These are phyloP conservation scores for Penicillium parvum DNA, from an alignment of 495 filamentous ascomycete genomes.

Conservation along the genomic window DNA sequence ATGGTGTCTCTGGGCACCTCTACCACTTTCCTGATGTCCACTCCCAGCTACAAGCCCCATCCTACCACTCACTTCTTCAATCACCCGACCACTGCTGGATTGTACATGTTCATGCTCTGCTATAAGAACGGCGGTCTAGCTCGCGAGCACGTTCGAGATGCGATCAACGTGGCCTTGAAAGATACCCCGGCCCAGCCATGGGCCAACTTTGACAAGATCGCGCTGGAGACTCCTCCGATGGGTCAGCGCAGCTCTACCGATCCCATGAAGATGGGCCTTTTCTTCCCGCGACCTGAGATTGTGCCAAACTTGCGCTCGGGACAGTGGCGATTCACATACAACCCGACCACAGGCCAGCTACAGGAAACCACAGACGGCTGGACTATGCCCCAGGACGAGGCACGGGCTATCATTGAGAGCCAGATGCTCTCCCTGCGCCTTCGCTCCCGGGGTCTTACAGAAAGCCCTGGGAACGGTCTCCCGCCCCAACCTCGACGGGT, in stretches of 20 bases:
- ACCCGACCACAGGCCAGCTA: constrained; percentile 39
- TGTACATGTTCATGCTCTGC: constrained; percentile 99
- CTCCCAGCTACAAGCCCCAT: constrained; percentile 81
- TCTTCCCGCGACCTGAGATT: constrained; percentile 93
- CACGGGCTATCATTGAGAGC: constrained; percentile 86
- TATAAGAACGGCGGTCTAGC: constrained; percentile 97
- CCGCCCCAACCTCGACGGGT: constrained; percentile 83
- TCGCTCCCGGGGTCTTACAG: constrained; percentile 70
- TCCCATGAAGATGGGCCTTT: constrained; percentile 76
- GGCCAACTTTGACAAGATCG: constrained; percentile 70
- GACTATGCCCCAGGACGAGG: constrained; percentile 59
- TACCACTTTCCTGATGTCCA: constrained; percentile 96
- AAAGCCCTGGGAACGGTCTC: constrained; percentile 47
- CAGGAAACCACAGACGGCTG: constrained; percentile 44
- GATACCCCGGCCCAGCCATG: constrained; percentile 52
- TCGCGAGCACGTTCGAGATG: constrained; percentile 81
- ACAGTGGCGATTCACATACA: constrained; percentile 76
- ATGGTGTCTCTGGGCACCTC: constrained; percentile 93
- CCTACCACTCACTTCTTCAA: constrained; percentile 87
- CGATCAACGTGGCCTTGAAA: constrained; percentile 46
- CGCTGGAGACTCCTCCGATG: constrained; percentile 60
- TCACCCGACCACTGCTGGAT: constrained; percentile 72
- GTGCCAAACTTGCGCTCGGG: constrained; percentile 83
- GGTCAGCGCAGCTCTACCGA: constrained; percentile 50
- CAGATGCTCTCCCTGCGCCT: constrained; percentile 88